These are phyloP conservation scores for Penicillium frequentans DNA, from an alignment of 2,329 filamentous ascomycete species.

Conservation along the genomic window DNA sequence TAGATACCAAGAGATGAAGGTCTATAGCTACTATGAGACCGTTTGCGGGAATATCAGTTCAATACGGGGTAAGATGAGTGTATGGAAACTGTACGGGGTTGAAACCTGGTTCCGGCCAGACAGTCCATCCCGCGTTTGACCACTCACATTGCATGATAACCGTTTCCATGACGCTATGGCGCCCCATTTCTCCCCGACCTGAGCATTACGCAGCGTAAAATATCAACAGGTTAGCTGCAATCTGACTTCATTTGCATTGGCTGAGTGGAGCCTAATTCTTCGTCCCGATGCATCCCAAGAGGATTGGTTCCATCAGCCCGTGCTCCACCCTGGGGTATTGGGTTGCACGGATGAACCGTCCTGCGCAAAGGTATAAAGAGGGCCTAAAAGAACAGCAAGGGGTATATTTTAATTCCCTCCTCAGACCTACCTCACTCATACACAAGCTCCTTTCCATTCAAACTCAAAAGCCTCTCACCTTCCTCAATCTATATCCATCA, in stretches of 20 bases:
- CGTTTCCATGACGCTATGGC: constrained; percentile 24
- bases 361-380: constrained; percentile 9
- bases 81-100: neutral
- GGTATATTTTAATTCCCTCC: neutral
- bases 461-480: neutral
- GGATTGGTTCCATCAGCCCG: constrained; percentile 15
- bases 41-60: neutral
- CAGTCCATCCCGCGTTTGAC: neutral
- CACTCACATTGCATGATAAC: neutral
- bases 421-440: neutral
- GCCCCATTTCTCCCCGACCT: neutral
- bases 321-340: constrained; percentile 13
- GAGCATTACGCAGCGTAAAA: constrained; percentile 5
- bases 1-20: neutral
- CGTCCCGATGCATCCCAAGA: neutral
- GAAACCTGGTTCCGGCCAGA: neutral
- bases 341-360: constrained; percentile 3
- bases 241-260: constrained; percentile 6
- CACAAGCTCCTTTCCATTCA: constrained; percentile 15
- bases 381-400: neutral
- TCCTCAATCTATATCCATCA: constrained; percentile 10
- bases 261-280: constrained; percentile 2
- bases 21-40: neutral
- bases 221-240: constrained; percentile 3
- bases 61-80: neutral